These are phyloP conservation scores for Lavandula angustifolia DNA, from an alignment of 257 asterid species.

Conservation along the genomic window DNA sequence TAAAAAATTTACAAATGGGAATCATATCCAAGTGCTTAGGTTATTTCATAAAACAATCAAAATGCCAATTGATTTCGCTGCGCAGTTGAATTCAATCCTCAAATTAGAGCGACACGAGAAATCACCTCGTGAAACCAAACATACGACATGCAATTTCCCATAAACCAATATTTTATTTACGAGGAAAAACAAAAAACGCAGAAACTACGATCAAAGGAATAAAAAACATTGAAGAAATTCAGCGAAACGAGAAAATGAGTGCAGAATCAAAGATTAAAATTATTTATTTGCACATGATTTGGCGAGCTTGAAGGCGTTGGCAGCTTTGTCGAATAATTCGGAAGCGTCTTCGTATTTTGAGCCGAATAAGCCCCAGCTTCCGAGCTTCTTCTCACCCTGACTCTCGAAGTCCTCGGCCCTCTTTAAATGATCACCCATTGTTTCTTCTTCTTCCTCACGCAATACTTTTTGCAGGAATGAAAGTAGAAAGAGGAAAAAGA, in stretches of 20 bases:
- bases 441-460: constrained; percentile 30
- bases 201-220: constrained; percentile 13
- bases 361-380: constrained; percentile 84
- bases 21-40: too few species aligned
- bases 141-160: not conserved
- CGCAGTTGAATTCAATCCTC: not conserved
- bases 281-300: constrained; percentile 58
- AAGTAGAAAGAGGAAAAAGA: too few species aligned
- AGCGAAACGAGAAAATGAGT: not conserved
- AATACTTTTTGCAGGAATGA: constrained; percentile 25
- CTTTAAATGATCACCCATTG: constrained; percentile 79
- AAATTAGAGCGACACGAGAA: not conserved
- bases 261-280: constrained; percentile 1
- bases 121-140: too few species aligned
- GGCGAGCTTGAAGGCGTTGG: constrained; percentile 85
- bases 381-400: constrained; percentile 87
- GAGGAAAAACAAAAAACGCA: not conserved
- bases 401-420: constrained; percentile 80
- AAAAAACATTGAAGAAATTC: not conserved
- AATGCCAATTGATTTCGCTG: too few species aligned
- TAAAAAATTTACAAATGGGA: too few species aligned
- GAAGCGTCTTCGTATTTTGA: constrained; percentile 91
- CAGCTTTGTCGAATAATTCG: constrained; percentile 90
- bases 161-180: constrained; percentile 2
- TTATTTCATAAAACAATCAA: not conserved